Base-by-base conservation (phyloP, 805 yeast genomes). In the Wickerhamomyces chambardii region DNA sequence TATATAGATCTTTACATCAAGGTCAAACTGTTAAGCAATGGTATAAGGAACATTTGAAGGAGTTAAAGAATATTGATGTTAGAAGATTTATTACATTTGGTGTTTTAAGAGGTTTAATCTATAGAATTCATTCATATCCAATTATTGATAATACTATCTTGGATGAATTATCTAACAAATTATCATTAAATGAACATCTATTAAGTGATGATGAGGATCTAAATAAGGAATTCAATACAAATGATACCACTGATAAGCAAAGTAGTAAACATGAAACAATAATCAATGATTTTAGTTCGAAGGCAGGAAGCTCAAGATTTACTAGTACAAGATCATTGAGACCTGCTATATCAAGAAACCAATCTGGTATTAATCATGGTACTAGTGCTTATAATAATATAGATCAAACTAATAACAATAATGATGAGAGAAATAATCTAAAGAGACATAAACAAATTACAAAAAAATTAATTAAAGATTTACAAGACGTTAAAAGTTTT, bases 1-100 rank as follows among this genome's bases (percentile, higher is more conserved):
- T 92, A 2, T 90, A 86, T 54, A 58, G 85, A 33, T 76, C 87
- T 2, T 64, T 92, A 38, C 80, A 79, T 41, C 94, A 82, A 42
- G 92, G 95, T 1, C 74, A 71, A 29, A 70, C 84, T 0, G 64
- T 92, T 10, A 76, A 76, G 41, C 84, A 81, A 17, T 94, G 98
- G 97, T 84, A 76, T 51, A 48, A 68, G 18, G 82, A 75, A 39
- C 79, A 92, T 50, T 64, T 63, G 28, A 70, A 70, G 32, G 58
- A 61, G 4, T 60, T 92, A 15, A 49, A 59, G 17, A 70, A 76
- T 42, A 75, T 94, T 29, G 99, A 92, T 55, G 64, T 92, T 4
- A 67, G 97, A 42, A 63, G 95, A 36, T 84, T 92, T 46, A 64
- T 92, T 16, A 75, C 87, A 15, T 92, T 89, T 64, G 99, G 99